phyloP scores from a whole-genome alignment of 768 basidiomycete genomes.

The Naematelia encephala region DNA sequence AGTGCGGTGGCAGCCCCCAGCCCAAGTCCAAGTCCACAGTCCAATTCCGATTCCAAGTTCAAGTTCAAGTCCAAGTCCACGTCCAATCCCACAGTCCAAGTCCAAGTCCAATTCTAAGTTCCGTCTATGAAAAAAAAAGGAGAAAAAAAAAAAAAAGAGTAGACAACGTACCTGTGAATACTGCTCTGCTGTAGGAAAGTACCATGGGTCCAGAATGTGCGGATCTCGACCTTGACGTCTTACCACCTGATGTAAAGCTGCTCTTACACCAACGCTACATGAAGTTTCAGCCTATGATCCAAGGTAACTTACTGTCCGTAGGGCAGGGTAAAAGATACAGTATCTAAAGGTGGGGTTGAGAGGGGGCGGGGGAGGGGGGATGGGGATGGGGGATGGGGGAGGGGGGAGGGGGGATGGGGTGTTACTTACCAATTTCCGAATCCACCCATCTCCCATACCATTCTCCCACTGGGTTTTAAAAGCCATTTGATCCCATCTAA shows the following conservation, averaged over 20 bases:
- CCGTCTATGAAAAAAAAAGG: background rate
- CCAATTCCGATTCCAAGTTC: too few species aligned
- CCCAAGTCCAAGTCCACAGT: too few species aligned
- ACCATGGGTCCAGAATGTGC: slow-evolving; percentile 70
- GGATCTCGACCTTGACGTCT: slow-evolving; percentile 61
- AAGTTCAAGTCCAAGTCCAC: too few species aligned
- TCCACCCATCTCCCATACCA: slow-evolving; percentile 75
- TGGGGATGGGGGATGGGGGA: background rate
- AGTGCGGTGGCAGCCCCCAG: too few species aligned
- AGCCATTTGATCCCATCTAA: slow-evolving; percentile 60
- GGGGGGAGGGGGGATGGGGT: background rate
- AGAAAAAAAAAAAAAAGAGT: background rate
- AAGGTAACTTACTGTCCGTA: background rate
- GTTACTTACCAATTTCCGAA: slow-evolving; percentile 64
- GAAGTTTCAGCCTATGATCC: background rate
- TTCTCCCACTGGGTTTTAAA: slow-evolving; percentile 67
- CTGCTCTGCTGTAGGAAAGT: slow-evolving; percentile 69
- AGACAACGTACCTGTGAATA: slow-evolving; percentile 58
- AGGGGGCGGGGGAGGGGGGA: background rate
- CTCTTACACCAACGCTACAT: slow-evolving; percentile 57
- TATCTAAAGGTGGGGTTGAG: too few species aligned
- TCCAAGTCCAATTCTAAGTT: too few species aligned
- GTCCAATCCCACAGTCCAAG: too few species aligned
- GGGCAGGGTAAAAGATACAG: background rate
- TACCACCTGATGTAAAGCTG: slow-evolving; percentile 59